phyloP scores from a whole-genome alignment of 2,329 filamentous ascomycete genomes.

The Colletotrichum costaricense region DNA sequence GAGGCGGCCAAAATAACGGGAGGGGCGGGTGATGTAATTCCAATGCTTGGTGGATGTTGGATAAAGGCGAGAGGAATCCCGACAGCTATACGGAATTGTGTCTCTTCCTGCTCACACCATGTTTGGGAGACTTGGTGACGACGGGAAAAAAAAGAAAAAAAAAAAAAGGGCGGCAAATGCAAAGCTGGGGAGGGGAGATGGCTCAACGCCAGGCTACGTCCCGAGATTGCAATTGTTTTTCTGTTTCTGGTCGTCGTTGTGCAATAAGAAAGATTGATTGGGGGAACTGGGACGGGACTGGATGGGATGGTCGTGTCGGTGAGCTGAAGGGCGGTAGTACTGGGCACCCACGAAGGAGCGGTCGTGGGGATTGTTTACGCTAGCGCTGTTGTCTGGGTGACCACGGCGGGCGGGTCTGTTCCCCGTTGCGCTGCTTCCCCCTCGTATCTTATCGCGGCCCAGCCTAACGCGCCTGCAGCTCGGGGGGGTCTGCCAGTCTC shows the following conservation, averaged over 20 bases:
- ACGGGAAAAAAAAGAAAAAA: background rate
- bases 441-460: constrained; percentile 23
- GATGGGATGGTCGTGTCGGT: constrained; percentile 27
- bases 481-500: background rate
- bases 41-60: constrained; percentile 20
- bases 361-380: constrained; percentile 33
- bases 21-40: background rate
- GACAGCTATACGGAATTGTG: constrained; percentile 11
- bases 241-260: constrained; percentile 9
- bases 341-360: constrained; percentile 3
- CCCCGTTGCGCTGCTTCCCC: constrained; percentile 14
- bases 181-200: constrained; percentile 19
- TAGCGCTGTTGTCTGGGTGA: constrained; percentile 29
- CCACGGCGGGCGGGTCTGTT: constrained; percentile 1
- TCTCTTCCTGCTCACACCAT: constrained; percentile 24
- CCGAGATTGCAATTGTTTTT: constrained; percentile 17
- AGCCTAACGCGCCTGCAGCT: constrained; percentile 24
- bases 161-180: background rate
- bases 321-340: constrained; percentile 23
- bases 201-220: constrained; percentile 25
- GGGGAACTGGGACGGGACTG: constrained; percentile 4
- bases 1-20: background rate
- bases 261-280: background rate
- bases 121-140: background rate
- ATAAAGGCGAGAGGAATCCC: constrained; percentile 9